A percentile compares a stretch with the other conserved stretches of the same genome.
These are phyloP conservation scores for Arthromyces matolae DNA, from an alignment of 768 basidiomycete genomes.

Conservation along the genomic window DNA sequence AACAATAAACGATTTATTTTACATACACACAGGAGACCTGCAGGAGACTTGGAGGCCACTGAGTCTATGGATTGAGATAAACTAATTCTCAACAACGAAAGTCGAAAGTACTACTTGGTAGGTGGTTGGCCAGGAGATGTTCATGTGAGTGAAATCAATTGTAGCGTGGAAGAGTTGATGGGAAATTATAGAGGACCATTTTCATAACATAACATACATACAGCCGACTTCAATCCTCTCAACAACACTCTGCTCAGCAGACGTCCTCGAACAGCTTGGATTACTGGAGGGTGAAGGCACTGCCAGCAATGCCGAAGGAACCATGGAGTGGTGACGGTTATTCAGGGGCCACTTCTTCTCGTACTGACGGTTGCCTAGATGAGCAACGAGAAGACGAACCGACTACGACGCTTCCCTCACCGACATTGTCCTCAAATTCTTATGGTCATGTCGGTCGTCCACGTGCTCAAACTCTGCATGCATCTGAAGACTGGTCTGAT, in stretches of 20 bases:
- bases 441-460: slow-evolving; percentile 33
- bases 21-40: no score
- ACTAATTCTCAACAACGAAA: no score
- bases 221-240: slow-evolving; percentile 13
- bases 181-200: slow-evolving; percentile 12
- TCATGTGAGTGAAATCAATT: slow-evolving; percentile 12
- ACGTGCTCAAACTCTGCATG: slow-evolving; percentile 37
- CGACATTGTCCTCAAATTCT: slow-evolving; percentile 29
- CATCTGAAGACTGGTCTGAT: slow-evolving; percentile 24
- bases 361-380: slow-evolving; percentile 15
- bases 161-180: slow-evolving; percentile 19
- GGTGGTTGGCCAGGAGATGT: slow-evolving; percentile 3
- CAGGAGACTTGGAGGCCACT: no score
- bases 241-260: slow-evolving; percentile 8
- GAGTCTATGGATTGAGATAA: no score
- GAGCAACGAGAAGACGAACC: slow-evolving; percentile 24
- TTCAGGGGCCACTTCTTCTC: slow-evolving; percentile 11
- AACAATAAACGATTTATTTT: no score
- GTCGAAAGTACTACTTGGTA: no score
- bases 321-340: slow-evolving; percentile 11
- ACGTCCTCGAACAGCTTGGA: slow-evolving; percentile 17
- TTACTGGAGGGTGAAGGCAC: slow-evolving; percentile 32
- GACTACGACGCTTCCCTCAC: slow-evolving; percentile 27
- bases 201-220: no score
- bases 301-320: slow-evolving; percentile 31